phyloP scores from a whole-genome alignment of 75 land plant species.

The Azolla pinnata region DNA sequence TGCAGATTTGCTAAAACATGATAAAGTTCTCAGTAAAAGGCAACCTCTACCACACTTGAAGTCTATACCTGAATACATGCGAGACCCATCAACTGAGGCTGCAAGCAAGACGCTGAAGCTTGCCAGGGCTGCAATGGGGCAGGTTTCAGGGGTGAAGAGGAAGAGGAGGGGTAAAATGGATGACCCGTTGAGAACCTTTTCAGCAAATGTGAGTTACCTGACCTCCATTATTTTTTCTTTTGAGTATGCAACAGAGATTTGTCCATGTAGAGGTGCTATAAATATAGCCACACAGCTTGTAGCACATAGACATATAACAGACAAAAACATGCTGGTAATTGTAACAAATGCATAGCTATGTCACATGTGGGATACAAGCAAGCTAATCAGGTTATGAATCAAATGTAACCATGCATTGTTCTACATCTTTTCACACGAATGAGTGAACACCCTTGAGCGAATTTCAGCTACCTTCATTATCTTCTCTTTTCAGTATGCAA shows the following conservation, averaged over 20 bases:
- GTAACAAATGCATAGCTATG: neutral
- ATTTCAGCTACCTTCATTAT: neutral
- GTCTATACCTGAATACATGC: constrained; percentile 73
- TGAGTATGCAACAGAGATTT: neutral
- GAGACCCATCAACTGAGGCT: constrained; percentile 66
- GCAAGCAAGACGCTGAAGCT: constrained; percentile 77
- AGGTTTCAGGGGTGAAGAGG: constrained; percentile 15
- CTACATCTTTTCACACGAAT: too few relatives aligned
- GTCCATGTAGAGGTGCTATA: neutral
- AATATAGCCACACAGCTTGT: neutral
- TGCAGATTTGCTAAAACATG: constrained; percentile 86
- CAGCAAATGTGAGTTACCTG: constrained; percentile 48
- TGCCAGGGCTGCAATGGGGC: constrained; percentile 79
- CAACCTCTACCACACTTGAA: constrained; percentile 60
- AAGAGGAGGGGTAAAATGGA: constrained; percentile 28
- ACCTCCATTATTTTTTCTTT: too few relatives aligned
- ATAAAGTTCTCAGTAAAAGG: constrained; percentile 78
- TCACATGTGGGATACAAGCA: neutral
- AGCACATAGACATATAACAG: neutral
- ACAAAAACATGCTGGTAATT: neutral
- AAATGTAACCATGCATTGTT: neutral
- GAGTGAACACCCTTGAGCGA: too few relatives aligned
- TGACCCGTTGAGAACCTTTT: constrained; percentile 62
- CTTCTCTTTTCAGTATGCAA: neutral
- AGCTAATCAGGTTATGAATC: neutral